Base-by-base conservation (phyloP, 371 early-diverging fungal genomes). In the Rhizomucor miehei region DNA sequence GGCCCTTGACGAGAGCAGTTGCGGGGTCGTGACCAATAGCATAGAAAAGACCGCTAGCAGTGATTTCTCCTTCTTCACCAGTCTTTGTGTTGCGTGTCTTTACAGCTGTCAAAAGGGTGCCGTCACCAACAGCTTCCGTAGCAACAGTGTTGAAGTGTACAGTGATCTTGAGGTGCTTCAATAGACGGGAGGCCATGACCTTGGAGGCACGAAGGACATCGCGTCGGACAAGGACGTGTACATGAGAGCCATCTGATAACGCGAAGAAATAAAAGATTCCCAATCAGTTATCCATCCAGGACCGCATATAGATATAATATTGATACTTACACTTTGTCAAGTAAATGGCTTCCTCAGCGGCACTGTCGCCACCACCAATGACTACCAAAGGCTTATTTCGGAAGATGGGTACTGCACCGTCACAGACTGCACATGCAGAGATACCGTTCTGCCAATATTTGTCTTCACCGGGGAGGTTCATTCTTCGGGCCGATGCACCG, bases 381-480 rank as follows among this genome's bases (percentile, higher is more conserved):
- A 99, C 98, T 47, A 86, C 89, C 62, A 92, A 70, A 39, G 88
- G 89, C 81, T 95, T 93, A 75, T 95, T 88, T 57, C 91, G 87
- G 81, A 94, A 97, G 57, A 98, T 93, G 35, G 97, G 97, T 17
- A 89, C 92, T 57, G 95, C 97, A 73, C 87, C 99, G 74, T 99
- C 99, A 82, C 99, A 99, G 38, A 98, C 98, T 40, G 99, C 99
- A 73, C 99, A 99, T 17, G 99, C 98, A 56, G 94, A 94, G 70
- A 99, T 97, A 66, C 99, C 99, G 29, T 86, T 72, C 62, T 76
- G 77, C 77, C 77, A 76, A 59, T 76, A 69, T 9, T 55, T 59
- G 9, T 68, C 65, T 34, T 74, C 73, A 51, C 79, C 79, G 39
- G 80, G 83, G 36, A 90, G 77, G 62, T 78, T 20, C 74, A 99